phyloP scores from a whole-genome alignment of 1,284 basidiomycete genomes.

The Ganoderma meredithae region DNA sequence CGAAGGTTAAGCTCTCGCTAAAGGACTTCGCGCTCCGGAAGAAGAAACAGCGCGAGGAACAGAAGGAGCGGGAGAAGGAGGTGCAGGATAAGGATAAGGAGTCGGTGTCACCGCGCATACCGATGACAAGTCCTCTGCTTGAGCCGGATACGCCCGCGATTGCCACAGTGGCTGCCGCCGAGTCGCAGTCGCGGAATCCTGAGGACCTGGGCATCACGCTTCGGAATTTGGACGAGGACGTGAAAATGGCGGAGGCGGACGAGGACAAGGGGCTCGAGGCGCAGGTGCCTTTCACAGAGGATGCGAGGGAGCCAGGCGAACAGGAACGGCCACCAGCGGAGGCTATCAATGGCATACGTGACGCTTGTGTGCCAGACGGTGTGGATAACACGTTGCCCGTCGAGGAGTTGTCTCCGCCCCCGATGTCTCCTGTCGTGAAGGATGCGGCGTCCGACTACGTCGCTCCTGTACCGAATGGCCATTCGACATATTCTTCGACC shows the following conservation, averaged over 20 bases:
- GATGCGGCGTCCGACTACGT: neutral
- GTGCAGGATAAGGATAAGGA: neutral
- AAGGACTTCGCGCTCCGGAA: constrained; percentile 47
- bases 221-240: constrained; percentile 5
- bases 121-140: neutral
- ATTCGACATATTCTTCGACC: neutral
- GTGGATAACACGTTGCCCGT: neutral
- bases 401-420: neutral
- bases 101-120: constrained; percentile 1
- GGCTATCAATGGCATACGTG: neutral
- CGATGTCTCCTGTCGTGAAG: neutral
- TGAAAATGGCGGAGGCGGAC: constrained; percentile 17
- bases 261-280: neutral
- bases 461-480: constrained; percentile 7
- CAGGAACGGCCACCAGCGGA: neutral
- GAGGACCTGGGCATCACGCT: neutral
- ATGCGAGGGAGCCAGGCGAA: neutral
- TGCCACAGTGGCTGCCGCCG: neutral
- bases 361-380: neutral
- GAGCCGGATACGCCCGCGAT: neutral
- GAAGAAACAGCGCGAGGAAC: constrained; percentile 44
- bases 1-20: constrained; percentile 47
- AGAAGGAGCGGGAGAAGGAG: constrained; percentile 24
- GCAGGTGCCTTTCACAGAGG: neutral
- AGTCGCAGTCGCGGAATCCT: neutral